Evolutionary conservation across 2,329 filamentous ascomycete species (phyloP).

Genomic region (Beauveria sp.): DNA sequence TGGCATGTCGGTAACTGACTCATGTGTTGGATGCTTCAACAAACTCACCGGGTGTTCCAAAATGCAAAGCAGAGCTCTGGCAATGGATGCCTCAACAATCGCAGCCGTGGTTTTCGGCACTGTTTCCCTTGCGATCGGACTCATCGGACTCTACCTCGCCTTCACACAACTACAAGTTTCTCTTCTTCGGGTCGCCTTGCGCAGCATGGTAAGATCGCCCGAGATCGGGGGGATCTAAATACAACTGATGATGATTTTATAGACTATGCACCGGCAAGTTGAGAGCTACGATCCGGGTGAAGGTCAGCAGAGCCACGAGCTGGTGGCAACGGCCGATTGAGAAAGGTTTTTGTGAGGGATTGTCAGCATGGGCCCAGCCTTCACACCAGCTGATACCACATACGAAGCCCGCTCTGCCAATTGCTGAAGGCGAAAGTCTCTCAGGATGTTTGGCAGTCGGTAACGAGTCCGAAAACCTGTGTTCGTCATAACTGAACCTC

Average conservation of each 20-base stretch:
- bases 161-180: neutral
- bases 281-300: neutral
- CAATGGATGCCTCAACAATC: neutral
- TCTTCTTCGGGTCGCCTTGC: neutral
- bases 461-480: no score
- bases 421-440: neutral
- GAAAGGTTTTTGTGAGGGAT: neutral
- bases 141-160: neutral
- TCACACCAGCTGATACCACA: neutral
- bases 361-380: neutral
- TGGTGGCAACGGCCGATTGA: neutral
- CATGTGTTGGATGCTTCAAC: neutral
- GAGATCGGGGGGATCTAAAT: neutral
- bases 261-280: neutral
- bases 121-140: neutral
- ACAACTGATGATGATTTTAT: neutral
- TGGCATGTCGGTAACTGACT: neutral
- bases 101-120: neutral
- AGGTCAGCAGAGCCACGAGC: no score
- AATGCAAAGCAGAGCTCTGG: neutral
- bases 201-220: neutral
- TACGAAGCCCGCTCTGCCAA: neutral
- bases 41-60: neutral
- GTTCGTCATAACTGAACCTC: no score
- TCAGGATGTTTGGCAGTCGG: neutral